Conservation (phyloP, 441 rosid species). For the Lepidium campestre region DNA sequence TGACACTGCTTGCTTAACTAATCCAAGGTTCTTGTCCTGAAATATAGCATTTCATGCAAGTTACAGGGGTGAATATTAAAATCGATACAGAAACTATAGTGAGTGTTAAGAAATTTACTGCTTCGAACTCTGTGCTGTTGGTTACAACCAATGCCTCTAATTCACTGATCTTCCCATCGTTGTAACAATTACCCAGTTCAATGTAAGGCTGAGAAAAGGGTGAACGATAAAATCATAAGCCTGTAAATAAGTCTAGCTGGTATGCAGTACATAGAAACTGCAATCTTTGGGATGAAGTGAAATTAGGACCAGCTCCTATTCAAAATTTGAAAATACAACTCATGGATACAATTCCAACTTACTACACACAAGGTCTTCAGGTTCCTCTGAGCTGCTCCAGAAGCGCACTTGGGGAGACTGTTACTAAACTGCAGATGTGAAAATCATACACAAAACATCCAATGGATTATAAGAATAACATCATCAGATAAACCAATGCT, state of each 20-base stretch:
- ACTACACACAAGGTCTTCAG: slow-evolving; percentile 60
- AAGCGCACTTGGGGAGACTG: slow-evolving; percentile 79
- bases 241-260: not conserved
- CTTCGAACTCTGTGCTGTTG: slow-evolving; percentile 52
- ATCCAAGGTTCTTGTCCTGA: slow-evolving; percentile 93
- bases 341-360: slow-evolving; percentile 12
- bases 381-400: slow-evolving; percentile 73
- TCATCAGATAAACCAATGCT: slow-evolving; percentile 1
- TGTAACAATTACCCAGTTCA: slow-evolving; percentile 65
- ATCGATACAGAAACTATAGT: not conserved
- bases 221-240: slow-evolving; percentile 15
- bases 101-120: slow-evolving; percentile 39
- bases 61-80: not conserved
- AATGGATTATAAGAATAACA: slow-evolving; percentile 2
- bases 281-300: not conserved
- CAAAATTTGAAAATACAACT: not conserved
- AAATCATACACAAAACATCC: too few species aligned
- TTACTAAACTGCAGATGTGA: slow-evolving; percentile 48
- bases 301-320: not conserved
- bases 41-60: slow-evolving; percentile 21
- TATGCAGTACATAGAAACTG: not conserved
- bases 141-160: slow-evolving; percentile 52
- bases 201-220: slow-evolving; percentile 52
- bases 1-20: slow-evolving; percentile 87
- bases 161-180: slow-evolving; percentile 56